Evolutionary conservation across 2,329 filamentous ascomycete genomes (phyloP), one percentile per base, ranked within the genome.

Genomic region (Parascedosporium putredinis): DNA sequence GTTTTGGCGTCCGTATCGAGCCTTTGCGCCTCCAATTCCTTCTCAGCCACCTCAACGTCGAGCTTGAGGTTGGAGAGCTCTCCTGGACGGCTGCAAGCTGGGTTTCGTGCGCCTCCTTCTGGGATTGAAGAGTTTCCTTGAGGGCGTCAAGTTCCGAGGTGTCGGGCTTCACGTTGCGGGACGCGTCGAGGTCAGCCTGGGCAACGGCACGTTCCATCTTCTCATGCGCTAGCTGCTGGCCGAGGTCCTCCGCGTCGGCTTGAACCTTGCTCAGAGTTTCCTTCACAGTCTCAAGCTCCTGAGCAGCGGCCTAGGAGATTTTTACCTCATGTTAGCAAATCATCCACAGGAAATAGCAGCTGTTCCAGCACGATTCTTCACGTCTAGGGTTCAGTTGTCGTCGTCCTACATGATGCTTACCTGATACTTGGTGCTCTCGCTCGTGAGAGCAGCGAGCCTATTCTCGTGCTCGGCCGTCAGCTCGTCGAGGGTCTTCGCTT

Each of bases 131-230:
- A 56, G 81, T 69, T 25, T 66, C 63, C 53, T 68, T 72, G 29
- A 81, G 65, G 2, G 66, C 68, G 57, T 83, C 78, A 2, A 67
- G 62, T 58, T 72, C 78, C 0, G 71, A 67, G 2, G 72, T 79
- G 58, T 82, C 78, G 5, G 74, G 67, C 61, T 74, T 80, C 56
- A 69, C 70, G 58, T 68, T 79, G 64, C 71, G 74, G 42, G 68
- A 63, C 6, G 76, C 76, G 53, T 84, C 80, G 14, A 83, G 69
- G 47, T 81, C 78, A 18, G 79, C 78, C 61, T 78, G 71, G 8
- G 77, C 72, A 51, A 73, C 75, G 52, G 78, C 74, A 53, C 77
- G 77, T 50, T 74, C 74, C 67, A 80, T 78, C 68, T 81, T 81
- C 55, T 76, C 75, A 45, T 74, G 68, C 2, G 75, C 78, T 38